Percentiles rank a stretch among this genome's conserved stretches.
These are phyloP conservation scores for Aechmea fasciata DNA, from an alignment of 176 grass and related monocot species.

Conservation along the genomic window DNA sequence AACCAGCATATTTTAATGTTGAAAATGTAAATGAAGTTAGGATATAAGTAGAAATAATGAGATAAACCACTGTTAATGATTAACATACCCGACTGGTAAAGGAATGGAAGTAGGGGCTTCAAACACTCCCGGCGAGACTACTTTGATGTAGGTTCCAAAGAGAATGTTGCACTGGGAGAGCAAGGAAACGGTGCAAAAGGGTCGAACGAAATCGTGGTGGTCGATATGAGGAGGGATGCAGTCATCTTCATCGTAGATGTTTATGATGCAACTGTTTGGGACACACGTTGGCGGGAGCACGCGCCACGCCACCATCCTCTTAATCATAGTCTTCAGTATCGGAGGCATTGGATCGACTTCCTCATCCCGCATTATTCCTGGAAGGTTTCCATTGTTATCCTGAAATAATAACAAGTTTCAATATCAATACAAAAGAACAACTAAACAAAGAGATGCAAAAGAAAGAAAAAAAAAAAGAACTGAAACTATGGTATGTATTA, in stretches of 20 bases:
- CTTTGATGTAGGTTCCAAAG: constrained; percentile 25
- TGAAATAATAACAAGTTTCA: neutral
- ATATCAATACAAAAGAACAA: neutral
- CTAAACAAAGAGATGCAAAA: neutral
- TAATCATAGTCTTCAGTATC: constrained; percentile 30
- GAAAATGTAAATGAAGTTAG: neutral
- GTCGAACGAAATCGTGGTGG: constrained; percentile 43
- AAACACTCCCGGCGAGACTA: constrained; percentile 34
- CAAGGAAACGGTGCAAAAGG: constrained; percentile 64
- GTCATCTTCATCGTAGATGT: constrained; percentile 51
- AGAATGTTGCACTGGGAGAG: constrained; percentile 41
- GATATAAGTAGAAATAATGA: no score
- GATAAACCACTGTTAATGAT: neutral
- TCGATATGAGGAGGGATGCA: constrained; percentile 69
- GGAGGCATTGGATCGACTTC: constrained; percentile 45
- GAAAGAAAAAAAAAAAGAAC: neutral
- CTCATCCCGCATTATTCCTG: constrained; percentile 39
- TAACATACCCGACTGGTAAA: constrained; percentile 25
- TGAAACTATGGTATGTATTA: neutral
- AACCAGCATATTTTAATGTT: neutral
- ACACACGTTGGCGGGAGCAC: constrained; percentile 33
- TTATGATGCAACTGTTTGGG: constrained; percentile 63
- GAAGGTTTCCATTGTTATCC: constrained; percentile 37
- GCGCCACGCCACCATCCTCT: constrained; percentile 33
- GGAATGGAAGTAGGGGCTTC: constrained; percentile 15